Evolutionary conservation across 257 asterid genomes (phyloP).

Genomic region (Solanum chmielewskii): DNA sequence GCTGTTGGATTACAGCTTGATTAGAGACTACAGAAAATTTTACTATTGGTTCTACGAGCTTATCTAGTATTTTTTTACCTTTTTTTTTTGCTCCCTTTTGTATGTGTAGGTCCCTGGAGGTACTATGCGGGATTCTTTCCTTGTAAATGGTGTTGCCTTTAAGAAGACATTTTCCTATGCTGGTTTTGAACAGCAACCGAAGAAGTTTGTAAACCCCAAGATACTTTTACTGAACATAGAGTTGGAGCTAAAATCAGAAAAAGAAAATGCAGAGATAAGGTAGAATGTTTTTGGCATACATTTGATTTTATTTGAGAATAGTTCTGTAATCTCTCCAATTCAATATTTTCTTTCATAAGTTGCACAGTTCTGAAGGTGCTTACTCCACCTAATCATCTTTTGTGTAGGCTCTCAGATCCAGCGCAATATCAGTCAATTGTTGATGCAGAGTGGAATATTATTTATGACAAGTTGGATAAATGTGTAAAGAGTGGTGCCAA

Average conservation of each 20-base stretch:
- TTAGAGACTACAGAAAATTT: not conserved
- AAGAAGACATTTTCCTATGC: constrained; percentile 99
- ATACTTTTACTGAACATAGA: constrained; percentile 85
- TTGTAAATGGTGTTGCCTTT: constrained; percentile 95
- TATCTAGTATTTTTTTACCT: not conserved
- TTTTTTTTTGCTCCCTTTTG: constrained; percentile 1
- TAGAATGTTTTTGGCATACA: constrained; percentile 7
- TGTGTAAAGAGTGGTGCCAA: constrained; percentile 91
- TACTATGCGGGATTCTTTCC: constrained; percentile 94
- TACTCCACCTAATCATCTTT: not conserved
- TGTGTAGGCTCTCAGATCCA: constrained; percentile 73
- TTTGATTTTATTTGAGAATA: not conserved
- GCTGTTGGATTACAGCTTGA: not conserved
- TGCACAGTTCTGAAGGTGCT: not conserved
- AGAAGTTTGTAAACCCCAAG: constrained; percentile 67
- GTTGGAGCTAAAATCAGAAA: constrained; percentile 93
- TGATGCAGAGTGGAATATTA: constrained; percentile 95
- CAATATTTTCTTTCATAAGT: not conserved
- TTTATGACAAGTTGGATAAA: constrained; percentile 82
- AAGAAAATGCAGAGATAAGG: constrained; percentile 99
- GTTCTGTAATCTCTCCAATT: not conserved
- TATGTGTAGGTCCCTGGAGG: constrained; percentile 91
- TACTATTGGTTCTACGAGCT: not conserved
- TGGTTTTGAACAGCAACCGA: constrained; percentile 99
- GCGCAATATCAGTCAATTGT: constrained; percentile 88